Percentiles rank a stretch among this genome's conserved stretches.
These are phyloP conservation scores for Posidonia oceanica DNA, from an alignment of 116 monocot genomes.

Conservation along the genomic window DNA sequence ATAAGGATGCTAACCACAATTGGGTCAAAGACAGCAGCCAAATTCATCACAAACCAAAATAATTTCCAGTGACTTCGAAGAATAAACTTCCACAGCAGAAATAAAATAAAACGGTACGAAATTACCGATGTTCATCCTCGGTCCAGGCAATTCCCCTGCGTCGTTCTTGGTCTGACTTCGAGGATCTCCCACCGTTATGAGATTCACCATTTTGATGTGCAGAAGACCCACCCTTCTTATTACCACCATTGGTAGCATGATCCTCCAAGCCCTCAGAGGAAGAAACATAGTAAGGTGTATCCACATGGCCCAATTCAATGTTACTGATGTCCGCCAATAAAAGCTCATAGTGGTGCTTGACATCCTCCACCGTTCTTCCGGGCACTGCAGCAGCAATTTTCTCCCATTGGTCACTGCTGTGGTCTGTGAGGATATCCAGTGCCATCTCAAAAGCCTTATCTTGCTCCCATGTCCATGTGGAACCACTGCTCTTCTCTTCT, in stretches of 20 bases:
- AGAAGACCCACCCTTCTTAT: slow-evolving; percentile 10
- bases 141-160: slow-evolving; percentile 85
- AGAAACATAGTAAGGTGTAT: slow-evolving; percentile 42
- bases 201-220: background rate
- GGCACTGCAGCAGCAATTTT: slow-evolving; percentile 41
- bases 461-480: slow-evolving; percentile 62
- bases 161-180: slow-evolving; percentile 61
- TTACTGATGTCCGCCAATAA: slow-evolving; percentile 50
- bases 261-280: slow-evolving; percentile 24
- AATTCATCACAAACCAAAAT: too few relatives aligned
- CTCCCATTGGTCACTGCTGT: slow-evolving; percentile 38
- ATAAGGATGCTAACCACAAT: too few relatives aligned
- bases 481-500: slow-evolving; percentile 36
- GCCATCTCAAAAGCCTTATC: slow-evolving; percentile 84
- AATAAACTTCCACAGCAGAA: too few relatives aligned
- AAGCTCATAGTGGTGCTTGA: slow-evolving; percentile 56
- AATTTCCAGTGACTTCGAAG: too few relatives aligned
- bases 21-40: too few relatives aligned
- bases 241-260: slow-evolving; percentile 11
- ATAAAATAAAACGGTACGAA: too few relatives aligned
- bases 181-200: slow-evolving; percentile 17
- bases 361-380: slow-evolving; percentile 48
- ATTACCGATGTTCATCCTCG: slow-evolving; percentile 93
- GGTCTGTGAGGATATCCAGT: slow-evolving; percentile 20
- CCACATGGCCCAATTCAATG: slow-evolving; percentile 57